Evolutionary conservation across 345 rosid species (phyloP).

Genomic region (Populus alba): DNA sequence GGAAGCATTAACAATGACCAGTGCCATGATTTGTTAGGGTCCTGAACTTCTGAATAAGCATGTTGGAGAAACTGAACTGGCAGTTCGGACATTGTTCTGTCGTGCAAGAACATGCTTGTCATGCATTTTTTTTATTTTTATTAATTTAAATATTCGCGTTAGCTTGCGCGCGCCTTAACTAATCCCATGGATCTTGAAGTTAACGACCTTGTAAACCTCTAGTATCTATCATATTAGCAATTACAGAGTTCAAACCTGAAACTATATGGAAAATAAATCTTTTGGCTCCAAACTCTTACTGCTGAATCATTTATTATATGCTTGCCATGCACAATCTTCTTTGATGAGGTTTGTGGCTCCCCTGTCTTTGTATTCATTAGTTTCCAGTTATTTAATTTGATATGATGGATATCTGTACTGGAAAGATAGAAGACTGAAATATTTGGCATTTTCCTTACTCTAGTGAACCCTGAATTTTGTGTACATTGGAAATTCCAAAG

Average conservation of each 20-base stretch:
- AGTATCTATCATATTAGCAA: rapidly evolving
- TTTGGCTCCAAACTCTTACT: rapidly evolving
- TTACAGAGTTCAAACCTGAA: rapidly evolving
- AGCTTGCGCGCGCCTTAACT: too few species aligned
- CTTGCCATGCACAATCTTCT: slow-evolving; percentile 84
- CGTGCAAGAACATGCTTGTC: slow-evolving; percentile 69
- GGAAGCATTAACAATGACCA: too few species aligned
- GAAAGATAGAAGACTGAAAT: not conserved
- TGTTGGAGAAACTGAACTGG: slow-evolving; percentile 96
- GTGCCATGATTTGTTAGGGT: slow-evolving; percentile 43
- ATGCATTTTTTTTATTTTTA: too few species aligned
- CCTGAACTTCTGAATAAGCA: slow-evolving; percentile 88
- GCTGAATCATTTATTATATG: too few species aligned
- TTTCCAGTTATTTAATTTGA: slow-evolving; percentile 3
- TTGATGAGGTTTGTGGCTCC: slow-evolving; percentile 71
- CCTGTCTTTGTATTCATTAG: not conserved
- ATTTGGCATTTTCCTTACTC: not conserved
- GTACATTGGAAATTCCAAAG: not conserved
- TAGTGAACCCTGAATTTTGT: not conserved
- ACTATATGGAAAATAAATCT: too few species aligned
- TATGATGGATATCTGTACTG: not conserved
- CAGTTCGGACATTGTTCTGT: slow-evolving; percentile 69
- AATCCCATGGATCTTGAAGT: rapidly evolving
- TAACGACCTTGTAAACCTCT: too few species aligned
- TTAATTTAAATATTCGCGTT: rapidly evolving